Base-by-base conservation (phyloP, 805 yeast species). In the Pichia occidentalis region DNA sequence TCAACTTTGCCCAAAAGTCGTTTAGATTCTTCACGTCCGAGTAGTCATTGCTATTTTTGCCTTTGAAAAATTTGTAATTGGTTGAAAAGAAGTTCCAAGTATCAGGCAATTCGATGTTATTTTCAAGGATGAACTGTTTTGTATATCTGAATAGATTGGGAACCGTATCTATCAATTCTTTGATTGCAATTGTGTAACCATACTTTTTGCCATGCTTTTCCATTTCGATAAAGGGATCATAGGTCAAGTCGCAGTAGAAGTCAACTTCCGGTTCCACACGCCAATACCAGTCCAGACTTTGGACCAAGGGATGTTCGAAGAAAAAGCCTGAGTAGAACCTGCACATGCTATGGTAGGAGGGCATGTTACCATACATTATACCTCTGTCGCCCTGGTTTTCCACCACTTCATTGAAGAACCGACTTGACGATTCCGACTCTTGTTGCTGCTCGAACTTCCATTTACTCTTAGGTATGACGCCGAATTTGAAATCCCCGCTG, bases 261-360 rank as follows among this genome's bases (percentile, higher is more conserved):
- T 84, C 80, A 28, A 90, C 92, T 47, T 82, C 82, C 3, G 97
- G 97, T 59, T 92, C 98, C 10, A 92, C 86, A 39, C 97, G 70
- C 96, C 97, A 88, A 61, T 87, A 90, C 94, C 95, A 90, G 44
- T 87, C 86, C 39, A 77, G 70, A 43, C 76, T 70, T 35, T 60
- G 60, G 29, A 90, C 80, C 45, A 85, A 54, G 5, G 82, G 83
- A 57, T 90, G 96, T 43, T 79, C 74, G 62, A 75, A 85, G 54
- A 90, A 90, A 40, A 68, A 67, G 1, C 95, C 95, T 0, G 94
- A 77, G 54, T 84, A 85, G 56, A 80, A 88, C n/a, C 96, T 70
- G 57, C 97, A 90, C 97, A 90, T 90, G 53, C 83, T 81, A 58
- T 90, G 97, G 55, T 90, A 92, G 5, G 90, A 75, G 35, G 72